A percentile compares a stretch with the other conserved stretches of the same genome.
These are phyloP conservation scores for Obelidium mucronatum DNA, from an alignment of 192 early-diverging fungal species.

Conservation along the genomic window DNA sequence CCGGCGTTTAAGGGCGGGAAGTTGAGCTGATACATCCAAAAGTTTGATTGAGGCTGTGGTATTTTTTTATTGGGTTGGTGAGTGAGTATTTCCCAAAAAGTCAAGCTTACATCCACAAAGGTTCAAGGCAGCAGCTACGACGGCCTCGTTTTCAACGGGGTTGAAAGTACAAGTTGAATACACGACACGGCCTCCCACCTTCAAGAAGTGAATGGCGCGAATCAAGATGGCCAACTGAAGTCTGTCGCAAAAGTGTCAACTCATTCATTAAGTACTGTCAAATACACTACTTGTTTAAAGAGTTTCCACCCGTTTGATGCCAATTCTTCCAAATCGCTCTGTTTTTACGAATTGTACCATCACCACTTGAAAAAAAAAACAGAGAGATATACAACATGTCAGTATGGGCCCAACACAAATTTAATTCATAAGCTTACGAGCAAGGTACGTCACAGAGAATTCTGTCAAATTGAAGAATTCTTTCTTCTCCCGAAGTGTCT, in stretches of 20 bases:
- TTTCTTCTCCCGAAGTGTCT: slow-evolving; percentile 21
- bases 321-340: slow-evolving; percentile 90
- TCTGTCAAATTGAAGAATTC: slow-evolving; percentile 89
- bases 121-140: slow-evolving; percentile 84
- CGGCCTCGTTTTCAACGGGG: slow-evolving; percentile 96
- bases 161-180: slow-evolving; percentile 99
- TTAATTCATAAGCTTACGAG: slow-evolving; percentile 17
- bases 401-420: neutral
- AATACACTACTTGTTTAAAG: slow-evolving; percentile 68
- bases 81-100: neutral
- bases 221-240: slow-evolving; percentile 87
- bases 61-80: neutral
- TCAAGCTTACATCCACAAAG: slow-evolving; percentile 53
- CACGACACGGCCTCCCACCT: slow-evolving; percentile 91
- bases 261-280: too few species aligned
- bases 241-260: slow-evolving; percentile 27
- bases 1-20: slow-evolving; percentile 80
- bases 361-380: too few species aligned
- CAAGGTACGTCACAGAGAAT: slow-evolving; percentile 98
- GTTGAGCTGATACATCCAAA: slow-evolving; percentile 84
- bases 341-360: slow-evolving; percentile 98
- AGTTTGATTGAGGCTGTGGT: slow-evolving; percentile 74
- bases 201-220: slow-evolving; percentile 86
- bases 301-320: slow-evolving; percentile 75
- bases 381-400: neutral